phyloP scores from a whole-genome alignment of 495 filamentous ascomycete genomes.

The Echria macrotheca region DNA sequence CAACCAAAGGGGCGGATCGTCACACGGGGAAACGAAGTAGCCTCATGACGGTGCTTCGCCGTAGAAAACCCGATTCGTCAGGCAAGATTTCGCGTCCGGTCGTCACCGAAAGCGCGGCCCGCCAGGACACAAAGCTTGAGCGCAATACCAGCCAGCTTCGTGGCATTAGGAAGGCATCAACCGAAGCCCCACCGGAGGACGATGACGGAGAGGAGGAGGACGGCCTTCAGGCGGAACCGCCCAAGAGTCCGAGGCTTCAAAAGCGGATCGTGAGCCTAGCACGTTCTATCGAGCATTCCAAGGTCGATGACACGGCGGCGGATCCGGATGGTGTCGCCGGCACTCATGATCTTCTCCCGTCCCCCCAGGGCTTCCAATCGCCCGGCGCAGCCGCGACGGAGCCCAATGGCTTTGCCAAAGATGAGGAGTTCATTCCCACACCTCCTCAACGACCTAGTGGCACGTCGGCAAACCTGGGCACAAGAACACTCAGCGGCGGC shows the following conservation, averaged over 20 bases:
- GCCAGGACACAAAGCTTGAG: constrained; percentile 48
- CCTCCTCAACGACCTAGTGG: constrained; percentile 15
- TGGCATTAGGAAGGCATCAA: constrained; percentile 14
- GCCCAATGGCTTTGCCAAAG: neutral
- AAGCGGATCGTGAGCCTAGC: constrained; percentile 24
- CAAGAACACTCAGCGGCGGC: constrained; percentile 21
- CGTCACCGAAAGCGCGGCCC: constrained; percentile 42
- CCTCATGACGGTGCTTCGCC: constrained; percentile 41
- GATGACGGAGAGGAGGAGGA: neutral
- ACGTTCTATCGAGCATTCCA: neutral
- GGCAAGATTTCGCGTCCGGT: constrained; percentile 39
- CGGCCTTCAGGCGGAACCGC: neutral
- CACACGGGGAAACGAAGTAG: constrained; percentile 26
- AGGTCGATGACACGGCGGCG: neutral
- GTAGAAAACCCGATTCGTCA: constrained; percentile 38
- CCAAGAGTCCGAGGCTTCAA: constrained; percentile 27
- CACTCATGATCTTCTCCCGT: no score
- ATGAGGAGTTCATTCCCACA: neutral
- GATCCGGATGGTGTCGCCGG: neutral
- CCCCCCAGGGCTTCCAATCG: no score
- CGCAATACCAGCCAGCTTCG: constrained; percentile 38
- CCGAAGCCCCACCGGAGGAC: constrained; percentile 4
- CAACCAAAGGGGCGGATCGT: neutral
- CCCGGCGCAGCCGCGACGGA: neutral
- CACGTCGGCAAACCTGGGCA: constrained; percentile 31